Evolutionary conservation across 1,139 yeast species (phyloP), one percentile per base, ranked within the genome.

Genomic region (Geotrichum restrictum): DNA sequence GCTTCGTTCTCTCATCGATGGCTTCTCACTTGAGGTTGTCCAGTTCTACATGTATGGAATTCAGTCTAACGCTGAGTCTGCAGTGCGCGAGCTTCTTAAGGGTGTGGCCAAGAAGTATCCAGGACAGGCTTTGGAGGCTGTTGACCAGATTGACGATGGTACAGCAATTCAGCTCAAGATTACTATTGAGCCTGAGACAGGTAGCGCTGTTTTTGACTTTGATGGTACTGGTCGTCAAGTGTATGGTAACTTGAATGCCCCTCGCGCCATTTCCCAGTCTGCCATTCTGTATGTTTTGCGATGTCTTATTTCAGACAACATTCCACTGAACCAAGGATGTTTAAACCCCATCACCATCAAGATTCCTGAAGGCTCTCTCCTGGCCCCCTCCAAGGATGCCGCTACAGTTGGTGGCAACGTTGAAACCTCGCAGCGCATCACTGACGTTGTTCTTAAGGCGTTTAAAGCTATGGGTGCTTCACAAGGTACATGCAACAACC

Each of bases 321-420:
- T 88, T 54, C 96, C 96, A 0, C 74, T 88, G 64, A 88, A 88
- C 63, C 89, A 87, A 63, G 96, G 96, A 6, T 87, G 95, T 64
- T 74, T 88, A 59, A 74, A 76, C 52, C 95, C 95, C 1, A 79
- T 87, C 49, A 70, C 78, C 4, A 77, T 88, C 52, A 69, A 69
- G 19, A 83, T 88, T 27, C 85, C 95, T 37, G 79, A 79, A 48
- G 85, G 85, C 0, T 79, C 88, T 1, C 75, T 88, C 5, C 75
- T 88, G 24, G 75, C 82, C 45, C 95, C 95, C 2, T 76, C 83
- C 1, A 76, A 74, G 39, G 88, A 84, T 46, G 93, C 93, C 16
- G 96, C 95, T 0, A 89, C 85, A 3, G 94, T 86, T 8, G 96
- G 95, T 29, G 95, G 95, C 6, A 88, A 87, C 65, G 94, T 86